Percentiles rank a stretch among this genome's conserved stretches.
phyloP scores from a whole-genome alignment of 768 basidiomycete genomes.

The Austroboletus eburneus region DNA sequence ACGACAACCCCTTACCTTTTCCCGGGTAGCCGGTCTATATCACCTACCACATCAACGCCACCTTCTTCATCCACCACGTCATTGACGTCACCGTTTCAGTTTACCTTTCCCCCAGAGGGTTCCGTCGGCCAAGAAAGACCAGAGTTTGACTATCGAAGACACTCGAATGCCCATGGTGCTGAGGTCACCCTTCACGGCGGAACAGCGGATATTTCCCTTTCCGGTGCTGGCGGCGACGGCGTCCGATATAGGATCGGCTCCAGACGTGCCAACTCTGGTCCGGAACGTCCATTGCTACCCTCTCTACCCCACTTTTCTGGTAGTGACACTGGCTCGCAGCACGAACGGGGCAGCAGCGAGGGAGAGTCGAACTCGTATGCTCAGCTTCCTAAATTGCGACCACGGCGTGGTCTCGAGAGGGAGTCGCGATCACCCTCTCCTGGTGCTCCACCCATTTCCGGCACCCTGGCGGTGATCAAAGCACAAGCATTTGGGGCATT shows the following conservation, averaged over 20 bases:
- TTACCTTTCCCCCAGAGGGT: slow-evolving; percentile 54
- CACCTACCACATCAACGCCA: slow-evolving; percentile 60
- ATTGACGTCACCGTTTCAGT: slow-evolving; percentile 64
- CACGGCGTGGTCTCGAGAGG: slow-evolving; percentile 47
- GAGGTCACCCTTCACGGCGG: slow-evolving; percentile 72
- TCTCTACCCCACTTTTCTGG: slow-evolving; percentile 45
- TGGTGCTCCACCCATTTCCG: slow-evolving; percentile 51
- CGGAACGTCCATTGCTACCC: slow-evolving; percentile 48
- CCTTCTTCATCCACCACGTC: slow-evolving; percentile 58
- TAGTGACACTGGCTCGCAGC: slow-evolving; percentile 48
- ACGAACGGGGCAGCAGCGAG: slow-evolving; percentile 54
- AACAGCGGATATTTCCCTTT: slow-evolving; percentile 64
- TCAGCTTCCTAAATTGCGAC: slow-evolving; percentile 39
- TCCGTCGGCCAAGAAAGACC: slow-evolving; percentile 50
- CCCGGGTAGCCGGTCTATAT: slow-evolving; percentile 66
- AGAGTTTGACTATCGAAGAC: slow-evolving; percentile 66
- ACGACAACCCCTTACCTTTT: slow-evolving; percentile 52
- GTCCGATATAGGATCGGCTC: slow-evolving; percentile 57
- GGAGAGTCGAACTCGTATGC: slow-evolving; percentile 46
- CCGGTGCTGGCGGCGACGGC: slow-evolving; percentile 47
- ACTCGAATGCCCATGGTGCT: slow-evolving; percentile 46
- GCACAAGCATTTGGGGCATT: slow-evolving; percentile 85
- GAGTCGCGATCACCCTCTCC: slow-evolving; percentile 47
- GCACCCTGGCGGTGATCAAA: slow-evolving; percentile 86
- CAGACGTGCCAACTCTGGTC: slow-evolving; percentile 45